Percentiles rank a stretch among this genome's conserved stretches.
Evolutionary conservation across 306 rosid genomes (phyloP).

Genomic region (Castanea crenata): DNA sequence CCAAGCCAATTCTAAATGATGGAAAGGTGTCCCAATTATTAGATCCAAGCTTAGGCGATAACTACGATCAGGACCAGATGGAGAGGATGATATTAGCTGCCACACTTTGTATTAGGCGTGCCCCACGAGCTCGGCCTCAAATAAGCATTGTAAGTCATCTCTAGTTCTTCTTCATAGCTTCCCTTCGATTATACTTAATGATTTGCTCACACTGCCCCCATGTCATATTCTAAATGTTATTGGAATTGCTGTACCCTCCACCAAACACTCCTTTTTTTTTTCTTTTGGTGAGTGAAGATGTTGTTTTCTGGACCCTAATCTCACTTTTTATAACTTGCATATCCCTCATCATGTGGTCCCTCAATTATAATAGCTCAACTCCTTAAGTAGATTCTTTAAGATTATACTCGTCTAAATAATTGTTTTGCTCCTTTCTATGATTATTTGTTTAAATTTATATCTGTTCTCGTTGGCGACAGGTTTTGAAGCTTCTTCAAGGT

Average conservation of each 20-base stretch:
- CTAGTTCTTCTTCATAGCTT: conserved; percentile 24
- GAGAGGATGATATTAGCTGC: conserved; percentile 89
- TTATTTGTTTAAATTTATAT: background rate
- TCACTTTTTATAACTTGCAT: conserved; percentile 1
- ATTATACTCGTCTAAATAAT: conserved; percentile 12
- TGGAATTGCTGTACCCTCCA: too few relatives aligned
- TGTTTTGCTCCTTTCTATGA: background rate
- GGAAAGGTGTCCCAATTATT: conserved; percentile 70
- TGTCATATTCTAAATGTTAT: too few relatives aligned
- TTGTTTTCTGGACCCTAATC: conserved; percentile 10
- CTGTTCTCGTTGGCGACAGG: conserved; percentile 44
- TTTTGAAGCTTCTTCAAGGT: conserved; percentile 80
- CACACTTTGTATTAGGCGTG: conserved; percentile 76
- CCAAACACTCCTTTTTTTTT: too few relatives aligned
- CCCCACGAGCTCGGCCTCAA: conserved; percentile 90
- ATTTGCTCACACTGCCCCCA: background rate
- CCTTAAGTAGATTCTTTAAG: background rate
- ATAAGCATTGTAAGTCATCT: conserved; percentile 75
- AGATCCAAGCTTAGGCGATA: conserved; percentile 65
- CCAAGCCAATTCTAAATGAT: conserved; percentile 68
- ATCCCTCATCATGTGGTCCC: conserved; percentile 22
- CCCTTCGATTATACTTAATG: background rate
- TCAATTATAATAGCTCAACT: conserved; percentile 1
- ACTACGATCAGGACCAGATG: conserved; percentile 60
- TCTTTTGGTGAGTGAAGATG: background rate